These are phyloP conservation scores for Saccharomyces mikatae DNA, from an alignment of 805 yeast species.

Conservation along the genomic window DNA sequence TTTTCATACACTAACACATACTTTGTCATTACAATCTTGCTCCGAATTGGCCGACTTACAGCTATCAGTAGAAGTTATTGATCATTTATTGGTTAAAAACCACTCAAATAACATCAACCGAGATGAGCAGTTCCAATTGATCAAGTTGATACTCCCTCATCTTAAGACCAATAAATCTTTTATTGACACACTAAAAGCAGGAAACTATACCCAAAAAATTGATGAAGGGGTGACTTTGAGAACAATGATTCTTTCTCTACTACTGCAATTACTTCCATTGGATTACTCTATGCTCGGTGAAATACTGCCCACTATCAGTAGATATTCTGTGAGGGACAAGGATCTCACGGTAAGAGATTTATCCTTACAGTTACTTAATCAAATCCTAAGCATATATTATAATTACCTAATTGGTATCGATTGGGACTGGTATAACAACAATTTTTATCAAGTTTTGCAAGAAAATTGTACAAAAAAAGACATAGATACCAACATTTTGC, in stretches of 20 bases:
- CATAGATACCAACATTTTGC: slow-evolving; percentile 1
- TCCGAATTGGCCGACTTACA: slow-evolving; percentile 2
- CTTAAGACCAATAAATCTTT: slow-evolving; percentile 21
- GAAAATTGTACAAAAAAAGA: slow-evolving; percentile 1
- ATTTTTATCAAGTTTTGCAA: not conserved
- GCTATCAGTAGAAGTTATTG: slow-evolving; percentile 2
- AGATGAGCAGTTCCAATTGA: slow-evolving; percentile 1
- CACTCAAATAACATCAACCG: not conserved
- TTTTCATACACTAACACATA: not conserved
- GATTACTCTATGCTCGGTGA: slow-evolving; percentile 4
- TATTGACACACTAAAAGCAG: slow-evolving; percentile 23
- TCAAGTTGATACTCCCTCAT: slow-evolving; percentile 10
- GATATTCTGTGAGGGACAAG: slow-evolving; percentile 10
- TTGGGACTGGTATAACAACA: not conserved
- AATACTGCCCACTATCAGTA: slow-evolving; percentile 5
- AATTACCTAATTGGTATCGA: not conserved
- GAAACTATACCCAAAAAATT: slow-evolving; percentile 27
- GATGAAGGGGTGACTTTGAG: slow-evolving; percentile 21
- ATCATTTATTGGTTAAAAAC: slow-evolving; percentile 1
- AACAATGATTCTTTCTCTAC: slow-evolving; percentile 10
- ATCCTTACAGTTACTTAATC: not conserved
- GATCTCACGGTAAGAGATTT: slow-evolving; percentile 2
- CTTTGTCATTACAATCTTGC: not conserved
- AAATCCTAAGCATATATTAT: not conserved
- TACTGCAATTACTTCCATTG: slow-evolving; percentile 6